These are phyloP conservation scores for Suhomyces vadensis DNA, from an alignment of 805 yeast genomes.

Conservation along the genomic window DNA sequence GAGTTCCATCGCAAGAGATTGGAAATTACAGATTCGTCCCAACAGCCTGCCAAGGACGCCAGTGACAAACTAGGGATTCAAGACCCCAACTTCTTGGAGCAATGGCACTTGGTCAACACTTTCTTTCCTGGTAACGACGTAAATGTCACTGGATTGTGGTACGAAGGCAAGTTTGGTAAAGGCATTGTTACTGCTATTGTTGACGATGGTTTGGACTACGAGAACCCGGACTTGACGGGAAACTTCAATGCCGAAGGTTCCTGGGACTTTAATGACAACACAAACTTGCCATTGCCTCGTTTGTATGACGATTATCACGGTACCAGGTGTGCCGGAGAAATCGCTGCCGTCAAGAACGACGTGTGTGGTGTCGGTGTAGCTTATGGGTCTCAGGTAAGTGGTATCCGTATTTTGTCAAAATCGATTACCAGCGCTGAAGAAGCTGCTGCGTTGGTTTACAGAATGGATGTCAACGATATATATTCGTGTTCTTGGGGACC, in stretches of 20 bases:
- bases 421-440: slow-evolving; percentile 82
- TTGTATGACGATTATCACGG: slow-evolving; percentile 88
- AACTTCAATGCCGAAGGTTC: slow-evolving; percentile 80
- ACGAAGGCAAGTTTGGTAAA: slow-evolving; percentile 72
- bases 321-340: slow-evolving; percentile 97
- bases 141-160: slow-evolving; percentile 86
- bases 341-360: slow-evolving; percentile 84
- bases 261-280: slow-evolving; percentile 87
- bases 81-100: slow-evolving; percentile 82
- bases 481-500: slow-evolving; percentile 99
- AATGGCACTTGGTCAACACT: slow-evolving; percentile 91
- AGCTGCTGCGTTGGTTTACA: slow-evolving; percentile 83
- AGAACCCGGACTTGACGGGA: slow-evolving; percentile 66
- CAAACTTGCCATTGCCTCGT: slow-evolving; percentile 74
- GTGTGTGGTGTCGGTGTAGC: slow-evolving; percentile 99
- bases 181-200: slow-evolving; percentile 86
- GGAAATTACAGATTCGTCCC: slow-evolving; percentile 50
- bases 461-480: slow-evolving; percentile 81
- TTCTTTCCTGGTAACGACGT: slow-evolving; percentile 77
- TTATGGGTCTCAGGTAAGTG: slow-evolving; percentile 79
- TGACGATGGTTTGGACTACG: slow-evolving; percentile 92
- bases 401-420: slow-evolving; percentile 85
- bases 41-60: slow-evolving; percentile 47
- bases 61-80: slow-evolving; percentile 57
- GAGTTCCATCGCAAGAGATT: background rate